phyloP scores from a whole-genome alignment of 23 red algal genomes.

The Gracilaria gracilis region DNA sequence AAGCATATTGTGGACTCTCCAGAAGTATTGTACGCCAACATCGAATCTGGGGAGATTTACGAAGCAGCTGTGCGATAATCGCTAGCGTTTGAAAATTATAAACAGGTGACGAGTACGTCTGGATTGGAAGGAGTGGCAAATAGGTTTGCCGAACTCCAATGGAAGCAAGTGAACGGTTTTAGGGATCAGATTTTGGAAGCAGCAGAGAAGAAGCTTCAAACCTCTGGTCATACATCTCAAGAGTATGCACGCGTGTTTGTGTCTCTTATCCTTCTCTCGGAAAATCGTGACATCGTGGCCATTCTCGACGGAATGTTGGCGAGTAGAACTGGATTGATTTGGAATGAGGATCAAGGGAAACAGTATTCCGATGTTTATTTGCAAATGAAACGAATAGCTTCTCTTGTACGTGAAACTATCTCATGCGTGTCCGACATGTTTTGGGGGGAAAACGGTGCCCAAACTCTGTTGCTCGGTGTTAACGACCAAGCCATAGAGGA shows the following conservation, averaged over 20 bases:
- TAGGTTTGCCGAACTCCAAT: constrained; percentile 63
- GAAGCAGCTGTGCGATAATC: constrained; percentile 62
- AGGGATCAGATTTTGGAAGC: constrained; percentile 62
- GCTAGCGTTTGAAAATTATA: constrained; percentile 41
- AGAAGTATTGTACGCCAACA: constrained; percentile 67
- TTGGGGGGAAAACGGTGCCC: constrained; percentile 32
- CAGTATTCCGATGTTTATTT: constrained; percentile 12
- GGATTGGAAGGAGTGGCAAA: constrained; percentile 61
- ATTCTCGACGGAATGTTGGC: constrained; percentile 62
- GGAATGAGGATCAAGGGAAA: constrained; percentile 13
- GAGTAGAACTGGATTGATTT: constrained; percentile 45
- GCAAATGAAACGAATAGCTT: constrained; percentile 45
- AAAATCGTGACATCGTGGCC: constrained; percentile 45
- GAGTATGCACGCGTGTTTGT: constrained; percentile 40
- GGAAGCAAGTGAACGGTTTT: constrained; percentile 58
- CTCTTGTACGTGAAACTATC: constrained; percentile 58
- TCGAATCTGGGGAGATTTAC: constrained; percentile 63
- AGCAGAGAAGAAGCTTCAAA: constrained; percentile 45
- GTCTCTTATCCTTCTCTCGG: constrained; percentile 44
- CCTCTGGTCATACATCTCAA: constrained; percentile 3
- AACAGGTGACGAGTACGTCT: constrained; percentile 21
- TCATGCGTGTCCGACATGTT: constrained; percentile 51
- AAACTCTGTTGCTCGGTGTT: constrained; percentile 16
- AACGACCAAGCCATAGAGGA: constrained; percentile 23
- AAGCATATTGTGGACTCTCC: constrained; percentile 76